Conservation (phyloP, 2,329 filamentous ascomycete species). For the Cercospora zeae-maydis region DNA sequence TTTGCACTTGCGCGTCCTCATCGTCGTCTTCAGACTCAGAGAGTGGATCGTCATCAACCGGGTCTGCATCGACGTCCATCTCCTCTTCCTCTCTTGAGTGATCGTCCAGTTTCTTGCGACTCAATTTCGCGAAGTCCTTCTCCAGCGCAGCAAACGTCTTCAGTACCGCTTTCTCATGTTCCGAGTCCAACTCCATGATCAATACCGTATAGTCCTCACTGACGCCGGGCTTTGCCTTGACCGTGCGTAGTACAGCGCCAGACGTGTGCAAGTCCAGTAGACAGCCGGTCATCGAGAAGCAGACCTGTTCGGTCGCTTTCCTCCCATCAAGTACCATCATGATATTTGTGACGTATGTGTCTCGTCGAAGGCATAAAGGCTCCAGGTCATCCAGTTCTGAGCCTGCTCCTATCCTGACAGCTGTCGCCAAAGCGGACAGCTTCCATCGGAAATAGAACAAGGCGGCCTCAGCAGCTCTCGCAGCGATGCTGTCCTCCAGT, state of each 20-base stretch:
- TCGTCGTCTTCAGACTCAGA: constrained; percentile 39
- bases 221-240: constrained; percentile 35
- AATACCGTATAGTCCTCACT: constrained; percentile 50
- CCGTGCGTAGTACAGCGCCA: constrained; percentile 62
- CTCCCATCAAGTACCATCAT: constrained; percentile 49
- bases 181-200: constrained; percentile 60
- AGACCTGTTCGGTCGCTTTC: constrained; percentile 61
- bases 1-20: constrained; percentile 47
- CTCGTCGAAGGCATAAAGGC: constrained; percentile 50
- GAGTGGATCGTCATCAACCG: constrained; percentile 28
- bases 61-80: constrained; percentile 44
- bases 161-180: constrained; percentile 63
- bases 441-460: constrained; percentile 94
- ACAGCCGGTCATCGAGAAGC: constrained; percentile 69
- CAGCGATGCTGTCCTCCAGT: constrained; percentile 73
- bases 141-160: constrained; percentile 76
- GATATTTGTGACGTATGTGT: constrained; percentile 50
- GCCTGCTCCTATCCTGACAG: constrained; percentile 42
- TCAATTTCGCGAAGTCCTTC: constrained; percentile 69
- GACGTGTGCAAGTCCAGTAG: constrained; percentile 79
- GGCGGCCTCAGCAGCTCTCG: constrained; percentile 69
- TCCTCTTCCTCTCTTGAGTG: constrained; percentile 49
- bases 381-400: constrained; percentile 62
- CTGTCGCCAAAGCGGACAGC: constrained; percentile 43
- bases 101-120: constrained; percentile 32